Conservation (phyloP, 2,329 filamentous ascomycete species). For the Dryadomyces quercivorus region DNA sequence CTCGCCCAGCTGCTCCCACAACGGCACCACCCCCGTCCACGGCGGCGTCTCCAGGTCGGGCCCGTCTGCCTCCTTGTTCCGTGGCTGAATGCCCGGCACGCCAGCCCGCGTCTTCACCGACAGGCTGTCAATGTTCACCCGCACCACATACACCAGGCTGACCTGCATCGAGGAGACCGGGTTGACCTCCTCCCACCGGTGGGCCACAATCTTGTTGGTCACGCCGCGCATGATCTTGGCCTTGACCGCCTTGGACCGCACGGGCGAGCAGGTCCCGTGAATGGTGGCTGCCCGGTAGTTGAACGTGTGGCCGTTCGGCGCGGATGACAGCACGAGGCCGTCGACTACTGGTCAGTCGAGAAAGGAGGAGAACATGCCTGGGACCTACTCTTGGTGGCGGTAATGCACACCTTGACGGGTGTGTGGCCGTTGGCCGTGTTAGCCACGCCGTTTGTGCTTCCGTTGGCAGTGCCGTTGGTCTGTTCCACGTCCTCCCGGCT, state of each 20-base stretch:
- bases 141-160: conserved; percentile 10
- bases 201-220: conserved; percentile 10
- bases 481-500: conserved; percentile 1
- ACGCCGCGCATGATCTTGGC: conserved; percentile 7
- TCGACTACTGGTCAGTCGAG: conserved; percentile 3
- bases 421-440: too few relatives aligned
- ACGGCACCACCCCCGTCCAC: conserved; percentile 10
- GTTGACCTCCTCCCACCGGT: conserved; percentile 10
- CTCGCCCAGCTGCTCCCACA: conserved; percentile 12
- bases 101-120: conserved; percentile 10
- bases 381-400: conserved; percentile 7
- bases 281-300: conserved; percentile 12
- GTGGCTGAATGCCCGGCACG: conserved; percentile 10
- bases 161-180: conserved; percentile 10
- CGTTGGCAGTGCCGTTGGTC: too few relatives aligned
- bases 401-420: conserved; percentile 11
- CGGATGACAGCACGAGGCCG: conserved; percentile 10
- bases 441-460: too few relatives aligned
- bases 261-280: conserved; percentile 9
- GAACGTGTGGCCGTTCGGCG: conserved; percentile 12
- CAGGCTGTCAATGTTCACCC: conserved; percentile 8
- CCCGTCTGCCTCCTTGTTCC: conserved; percentile 8
- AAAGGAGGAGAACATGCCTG: not conserved
- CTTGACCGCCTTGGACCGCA: conserved; percentile 3
- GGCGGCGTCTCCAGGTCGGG: conserved; percentile 4